Evolutionary conservation across 805 yeast species (phyloP).

Genomic region (Metschnikowia reukaufii): DNA sequence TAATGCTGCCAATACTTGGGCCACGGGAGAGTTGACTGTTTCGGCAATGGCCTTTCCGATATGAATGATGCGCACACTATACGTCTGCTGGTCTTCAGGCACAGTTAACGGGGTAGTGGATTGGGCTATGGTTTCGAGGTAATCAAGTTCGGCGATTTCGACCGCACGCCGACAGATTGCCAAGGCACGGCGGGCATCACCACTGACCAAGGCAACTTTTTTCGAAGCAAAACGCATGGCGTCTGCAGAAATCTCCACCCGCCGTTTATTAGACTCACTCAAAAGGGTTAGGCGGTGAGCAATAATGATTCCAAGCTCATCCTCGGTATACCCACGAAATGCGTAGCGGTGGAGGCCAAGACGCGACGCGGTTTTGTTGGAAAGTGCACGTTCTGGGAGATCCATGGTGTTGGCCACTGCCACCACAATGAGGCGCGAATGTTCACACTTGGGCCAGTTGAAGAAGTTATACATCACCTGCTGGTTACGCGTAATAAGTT

Average conservation of each 20-base stretch:
- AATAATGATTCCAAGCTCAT: constrained; percentile 74
- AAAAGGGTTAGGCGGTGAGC: constrained; percentile 59
- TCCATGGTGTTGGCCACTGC: constrained; percentile 99
- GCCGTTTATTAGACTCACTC: constrained; percentile 37
- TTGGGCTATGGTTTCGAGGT: constrained; percentile 37
- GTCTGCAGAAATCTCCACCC: constrained; percentile 54
- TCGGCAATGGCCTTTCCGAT: constrained; percentile 79
- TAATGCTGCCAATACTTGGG: constrained; percentile 54
- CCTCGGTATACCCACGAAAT: constrained; percentile 84
- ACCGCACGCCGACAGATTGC: constrained; percentile 87
- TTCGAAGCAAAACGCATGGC: constrained; percentile 91
- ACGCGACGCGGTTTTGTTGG: constrained; percentile 88
- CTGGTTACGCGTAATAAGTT: constrained; percentile 78
- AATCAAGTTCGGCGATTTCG: constrained; percentile 76
- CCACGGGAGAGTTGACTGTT: constrained; percentile 72
- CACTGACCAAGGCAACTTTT: constrained; percentile 93
- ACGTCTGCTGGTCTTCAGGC: constrained; percentile 35
- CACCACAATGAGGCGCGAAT: constrained; percentile 78
- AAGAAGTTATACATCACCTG: constrained; percentile 91
- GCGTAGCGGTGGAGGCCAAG: constrained; percentile 84
- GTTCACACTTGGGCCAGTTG: constrained; percentile 90
- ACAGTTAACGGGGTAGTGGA: constrained; percentile 22
- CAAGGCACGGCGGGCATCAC: constrained; percentile 93
- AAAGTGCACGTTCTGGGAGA: constrained; percentile 82
- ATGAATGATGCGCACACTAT: constrained; percentile 67